A percentile compares a stretch with the other conserved stretches of the same genome.
phyloP scores from a whole-genome alignment of 495 filamentous ascomycete genomes.

The Neurospora intermedia region DNA sequence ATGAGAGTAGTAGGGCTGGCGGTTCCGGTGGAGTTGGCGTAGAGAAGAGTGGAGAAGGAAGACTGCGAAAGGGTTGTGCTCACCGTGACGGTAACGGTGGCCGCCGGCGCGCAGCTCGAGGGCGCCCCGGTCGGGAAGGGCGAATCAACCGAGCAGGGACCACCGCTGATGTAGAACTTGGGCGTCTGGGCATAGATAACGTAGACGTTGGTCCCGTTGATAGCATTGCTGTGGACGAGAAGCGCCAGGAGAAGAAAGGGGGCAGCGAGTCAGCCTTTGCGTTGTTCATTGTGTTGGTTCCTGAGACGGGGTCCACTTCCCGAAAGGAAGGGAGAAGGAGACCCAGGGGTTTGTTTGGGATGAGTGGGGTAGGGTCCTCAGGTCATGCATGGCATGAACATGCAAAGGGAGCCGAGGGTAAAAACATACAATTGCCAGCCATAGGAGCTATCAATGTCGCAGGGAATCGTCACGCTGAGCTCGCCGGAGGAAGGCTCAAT shows the following conservation, averaged over 20 bases:
- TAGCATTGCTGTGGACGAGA: constrained; percentile 25
- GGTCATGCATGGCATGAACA: not conserved
- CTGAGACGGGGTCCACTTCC: not conserved
- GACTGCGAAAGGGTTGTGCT: constrained; percentile 13
- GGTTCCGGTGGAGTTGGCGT: constrained; percentile 3
- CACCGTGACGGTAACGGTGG: constrained; percentile 23
- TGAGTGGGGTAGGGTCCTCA: not conserved
- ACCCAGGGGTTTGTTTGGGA: not conserved
- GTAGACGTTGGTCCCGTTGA: constrained; percentile 41
- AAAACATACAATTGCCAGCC: constrained; percentile 33
- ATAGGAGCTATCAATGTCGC: constrained; percentile 27
- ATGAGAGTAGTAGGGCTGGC: constrained; percentile 2
- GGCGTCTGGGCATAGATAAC: constrained; percentile 37
- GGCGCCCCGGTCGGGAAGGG: constrained; percentile 2
- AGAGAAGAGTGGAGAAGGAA: constrained; percentile 1
- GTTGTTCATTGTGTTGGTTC: not conserved
- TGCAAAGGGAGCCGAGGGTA: not conserved
- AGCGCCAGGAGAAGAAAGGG: not conserved
- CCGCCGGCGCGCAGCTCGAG: constrained; percentile 11
- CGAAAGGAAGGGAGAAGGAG: not conserved
- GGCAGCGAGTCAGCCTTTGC: not conserved
- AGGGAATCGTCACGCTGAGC: constrained; percentile 30
- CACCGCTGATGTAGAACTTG: constrained; percentile 27
- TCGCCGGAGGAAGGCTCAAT: constrained; percentile 23
- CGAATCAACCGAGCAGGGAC: constrained; percentile 9